Base-by-base conservation (phyloP, 1,284 basidiomycete species). In the Ganoderma sinense region DNA sequence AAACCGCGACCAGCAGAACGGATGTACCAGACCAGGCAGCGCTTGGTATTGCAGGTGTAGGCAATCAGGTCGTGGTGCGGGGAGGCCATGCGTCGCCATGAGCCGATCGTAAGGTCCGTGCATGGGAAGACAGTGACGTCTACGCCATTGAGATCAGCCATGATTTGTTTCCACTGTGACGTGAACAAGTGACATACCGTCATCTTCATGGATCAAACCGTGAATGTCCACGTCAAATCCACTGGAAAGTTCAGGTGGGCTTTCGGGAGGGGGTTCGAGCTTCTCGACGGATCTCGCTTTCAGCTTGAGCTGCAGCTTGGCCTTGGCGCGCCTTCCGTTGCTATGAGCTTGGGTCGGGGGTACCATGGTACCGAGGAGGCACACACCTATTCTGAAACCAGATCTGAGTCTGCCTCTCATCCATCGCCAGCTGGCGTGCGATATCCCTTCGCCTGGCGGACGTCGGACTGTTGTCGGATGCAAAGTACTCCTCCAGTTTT, bases 301-400 rank as follows among this genome's bases (percentile, higher is more conserved):
- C 69, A 83, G 80, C 78, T 90, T 91, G 63, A 91, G 88, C 71
- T 88, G 87, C 18, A 91, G 80, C 77, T 93, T 94, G 2, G 91
- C 92, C 77, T 95, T 95, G 56, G 94, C 93, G 10, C 94, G 91
- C 71, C 93, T 94, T 65, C n/a, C 73, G 33, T 26, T 48, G 31
- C 11, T 5, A 65, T 18, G 55, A 66, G 61, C 43, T 36, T 7
- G 41, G 4, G 8, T 36, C 14, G 65, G 59, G 33, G 63, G 56
- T 18, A 66, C 36, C 65, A 66, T 64, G 68, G 66, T 59, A 66
- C 41, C 55, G 40, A 39, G 58, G 36, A 61, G 36, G 62, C 23
- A 77, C 86, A 63, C 71, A 92, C 93, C 93, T 85, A 76, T 95
- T 95, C 79, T 95, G 93, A 77, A 94, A 95, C 94, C 93, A 94